Evolutionary conservation across 257 asterid species (phyloP), one percentile per base, ranked within the genome.

Genomic region (Capsicum pubescens): DNA sequence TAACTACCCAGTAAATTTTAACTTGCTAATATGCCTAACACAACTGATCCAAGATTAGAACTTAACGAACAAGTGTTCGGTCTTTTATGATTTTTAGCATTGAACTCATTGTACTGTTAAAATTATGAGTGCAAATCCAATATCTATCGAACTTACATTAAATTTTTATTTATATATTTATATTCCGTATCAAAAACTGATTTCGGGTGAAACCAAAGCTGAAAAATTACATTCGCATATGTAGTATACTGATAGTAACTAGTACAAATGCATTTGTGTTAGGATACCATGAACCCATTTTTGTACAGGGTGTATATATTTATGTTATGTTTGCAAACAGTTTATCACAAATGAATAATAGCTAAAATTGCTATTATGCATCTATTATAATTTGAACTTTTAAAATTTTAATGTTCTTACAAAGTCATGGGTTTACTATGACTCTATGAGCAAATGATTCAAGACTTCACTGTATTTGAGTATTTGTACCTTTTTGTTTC

Each of bases 401-500:
- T 50, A 44, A 74, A 26, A 50, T 13, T 21, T 13, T 74, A 9
- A 6, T 74, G 44, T 74, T 74, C 46, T 7, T 7, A 21, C 42
- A 52, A 48, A 50, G 7, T 72, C 80, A 48, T 59, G 80, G 36
- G 60, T 74, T 74, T 74, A 74, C 42, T 19, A 48, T 26, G 26
- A 26, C 26, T 26, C 26, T 26, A 26, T 74, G 60, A 74, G 42
- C n/a, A 71, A 71, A 71, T 71, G 39, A 71, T 46, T 71, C n/a
- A n/a, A 46, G 58, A n/a, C 80, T 19, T 6, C 39, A 21, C n/a
- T 19, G 11, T 19, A 48, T 48, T 26, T 26, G 1, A 26, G 26
- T 26, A 26, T 0, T n/a, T 48, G 80, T 72, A 72, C 80, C 42
- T 72, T 72, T 11, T 6, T 13, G 11, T 72, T 72, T 46, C 48